Evolutionary conservation across 2,329 filamentous ascomycete genomes (phyloP), one percentile per base, ranked within the genome.

Genomic region (Seiridium cupressi): DNA sequence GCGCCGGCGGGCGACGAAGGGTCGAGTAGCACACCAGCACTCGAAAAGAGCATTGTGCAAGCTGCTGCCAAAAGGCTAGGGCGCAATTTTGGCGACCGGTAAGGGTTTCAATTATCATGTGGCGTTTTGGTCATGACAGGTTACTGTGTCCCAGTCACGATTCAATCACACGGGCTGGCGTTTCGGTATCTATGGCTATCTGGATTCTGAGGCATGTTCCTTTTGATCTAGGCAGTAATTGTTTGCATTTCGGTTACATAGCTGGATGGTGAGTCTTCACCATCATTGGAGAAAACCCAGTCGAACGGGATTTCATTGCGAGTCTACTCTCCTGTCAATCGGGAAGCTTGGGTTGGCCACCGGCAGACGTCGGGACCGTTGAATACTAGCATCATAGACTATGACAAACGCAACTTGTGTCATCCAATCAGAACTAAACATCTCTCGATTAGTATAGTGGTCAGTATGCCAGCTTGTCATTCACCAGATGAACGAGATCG

Each of bases 31-130:
- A 72, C 69, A 1, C 69, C 72, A 2, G 64, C 63, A 3, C 64
- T 75, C 26, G 69, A 72, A 38, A 65, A 63, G 48, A 69, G 69
- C 40, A 64, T 71, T 5, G 63, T 72, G n/a, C 67, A 72, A 40
- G 68, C 71, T 11, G 68, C 68, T 8, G 63, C 65, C n/a, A 56
- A 62, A 26, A 64, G 63, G 44, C 59, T 64, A 31, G 58, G 59
- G 11, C 65, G 63, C 32, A 54, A 34, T 36, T 18, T 36, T 32
- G 40, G 10, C 18, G 46, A 34, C 26, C 55, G 55, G 32, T 34
- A 13, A 46, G 46, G 32, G n/a, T 51, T 53, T 31, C 26, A 4
- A 8, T 53, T 53, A 36, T 11, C 10, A 35, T 5, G 32, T n/a
- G 49, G 49, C n/a, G n/a, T 11, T 35, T 13, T 49, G 47, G 31